Evolutionary conservation across 2,329 filamentous ascomycete genomes (phyloP), one percentile per base, ranked within the genome.

Genomic region (Westerdykella ornata): DNA sequence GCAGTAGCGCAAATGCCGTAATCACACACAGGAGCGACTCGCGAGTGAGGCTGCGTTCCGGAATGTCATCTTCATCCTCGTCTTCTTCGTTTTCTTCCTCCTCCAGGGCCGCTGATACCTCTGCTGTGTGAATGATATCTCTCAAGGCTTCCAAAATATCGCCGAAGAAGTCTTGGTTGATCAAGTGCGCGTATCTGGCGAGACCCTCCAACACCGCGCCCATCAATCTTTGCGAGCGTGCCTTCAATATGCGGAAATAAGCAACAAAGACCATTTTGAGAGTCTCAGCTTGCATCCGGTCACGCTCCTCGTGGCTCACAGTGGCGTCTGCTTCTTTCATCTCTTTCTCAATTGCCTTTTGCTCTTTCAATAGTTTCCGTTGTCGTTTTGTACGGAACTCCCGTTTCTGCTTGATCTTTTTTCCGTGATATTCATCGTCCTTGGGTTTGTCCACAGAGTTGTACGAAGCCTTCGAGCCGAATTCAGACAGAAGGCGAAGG

Each of bases 161-260:
- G 19, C 90, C 92, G 57, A 98, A 98, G 72, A 98, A 97, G 62
- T 98, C 88, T 61, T 98, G 88, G 70, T 98, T 98, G 74, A 98
- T 98, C 45, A 98, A 76, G 63, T 96, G 92, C 3, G 89, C 83
- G 62, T 94, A 98, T 61, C 88, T 88, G 38, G 90, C 89, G 16
- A 98, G 72, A 19, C 92, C 92, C 70, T 97, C 92, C 4, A 98
- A 77, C 0, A 96, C 89, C 12, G 90, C 89, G n/a, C 92, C 92
- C 87, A 96, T 97, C 14, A 98, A 78, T 51, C 84, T 80, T 12
- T 87, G 82, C 17, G 80, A 76, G 18, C 88, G 81, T 40, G 81
- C 75, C 70, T 97, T 97, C 33, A 98, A 72, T 41, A 97, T 90
- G 39, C 89, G 84, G 68, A 98, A 97, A 70, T 98, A 98, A 2